Base-by-base conservation (phyloP, 2,329 filamentous ascomycete species). In the Aspergillus sp. region DNA sequence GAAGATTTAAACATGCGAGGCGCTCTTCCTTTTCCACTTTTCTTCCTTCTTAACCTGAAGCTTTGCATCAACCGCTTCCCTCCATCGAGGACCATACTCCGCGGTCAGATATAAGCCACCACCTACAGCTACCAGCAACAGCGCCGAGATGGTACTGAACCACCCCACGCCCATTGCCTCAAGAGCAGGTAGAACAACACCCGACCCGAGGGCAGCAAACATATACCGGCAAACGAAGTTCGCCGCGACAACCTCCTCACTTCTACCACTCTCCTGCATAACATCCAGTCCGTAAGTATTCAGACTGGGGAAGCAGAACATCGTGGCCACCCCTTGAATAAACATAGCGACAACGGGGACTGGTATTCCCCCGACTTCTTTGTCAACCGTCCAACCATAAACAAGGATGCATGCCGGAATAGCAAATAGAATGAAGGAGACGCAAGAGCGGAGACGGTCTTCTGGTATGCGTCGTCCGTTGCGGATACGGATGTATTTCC, bases 241-340 rank as follows among this genome's bases (percentile, higher is more conserved):
- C 0, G 90, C 89, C 0, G 90, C 90, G 47, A 91, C 86, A 3
- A 94, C 89, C 70, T 95, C 91, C 3, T 88, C 85, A 47, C 86
- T 86, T 30, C 84, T 80, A 1, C 82, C 81, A 21, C 70, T 72
- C 2, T 74, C 70, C 65, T 89, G 89, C 87, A 93, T 91, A 12
- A 94, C 90, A 72, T 95, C 91, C 43, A 95, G 76, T 72, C 90
- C 93, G 76, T 95, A 93, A 0, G 90, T 91, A 72, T 93, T 92
- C 63, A 93, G 73, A 51, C 84, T 86, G 0, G 89, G 89, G 69
- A 92, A 92, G 67, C 88, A 90, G 70, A 91, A 90, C 5, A 92
- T 78, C 73, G 92, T 89, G 0, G 86, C 88, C 0, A 92, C 82
- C 1, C 90, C 90, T 69, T 92, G 89, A 2, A 89, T 61, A 70